phyloP scores from a whole-genome alignment of 495 filamentous ascomycete species.

The Usnea hakonensis region DNA sequence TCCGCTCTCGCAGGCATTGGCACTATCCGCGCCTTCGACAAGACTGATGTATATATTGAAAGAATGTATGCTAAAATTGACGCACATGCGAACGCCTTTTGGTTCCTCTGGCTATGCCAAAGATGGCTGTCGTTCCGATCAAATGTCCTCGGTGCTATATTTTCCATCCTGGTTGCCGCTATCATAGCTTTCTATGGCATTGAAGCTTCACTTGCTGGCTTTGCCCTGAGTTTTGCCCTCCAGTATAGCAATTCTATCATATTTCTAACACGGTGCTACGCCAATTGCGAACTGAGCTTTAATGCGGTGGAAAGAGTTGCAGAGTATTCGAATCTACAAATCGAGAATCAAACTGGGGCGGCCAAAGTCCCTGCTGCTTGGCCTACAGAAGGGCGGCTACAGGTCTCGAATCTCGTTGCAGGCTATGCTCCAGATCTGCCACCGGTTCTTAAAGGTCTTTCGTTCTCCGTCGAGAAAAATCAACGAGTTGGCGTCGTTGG shows the following conservation, averaged over 20 bases:
- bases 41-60: slow-evolving; percentile 49
- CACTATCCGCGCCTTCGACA: slow-evolving; percentile 63
- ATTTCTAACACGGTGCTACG: slow-evolving; percentile 42
- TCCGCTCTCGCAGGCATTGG: slow-evolving; percentile 54
- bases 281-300: slow-evolving; percentile 67
- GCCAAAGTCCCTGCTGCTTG: slow-evolving; percentile 63
- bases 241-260: slow-evolving; percentile 46
- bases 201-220: slow-evolving; percentile 70
- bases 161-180: slow-evolving; percentile 55
- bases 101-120: slow-evolving; percentile 62
- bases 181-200: slow-evolving; percentile 57
- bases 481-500: slow-evolving; percentile 78
- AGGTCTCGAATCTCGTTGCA: slow-evolving; percentile 65
- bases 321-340: slow-evolving; percentile 67
- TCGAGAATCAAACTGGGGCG: slow-evolving; percentile 54
- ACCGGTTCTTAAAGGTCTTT: slow-evolving; percentile 66
- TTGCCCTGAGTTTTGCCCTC: slow-evolving; percentile 54
- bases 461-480: slow-evolving; percentile 60
- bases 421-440: slow-evolving; percentile 70
- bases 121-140: slow-evolving; percentile 63
- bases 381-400: slow-evolving; percentile 69
- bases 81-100: slow-evolving; percentile 46
- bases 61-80: slow-evolving; percentile 56
- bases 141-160: slow-evolving; percentile 58
- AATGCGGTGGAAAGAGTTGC: slow-evolving; percentile 76